Base-by-base conservation (phyloP, 2,329 filamentous ascomycete genomes). In the Xylariaceae sp. region DNA sequence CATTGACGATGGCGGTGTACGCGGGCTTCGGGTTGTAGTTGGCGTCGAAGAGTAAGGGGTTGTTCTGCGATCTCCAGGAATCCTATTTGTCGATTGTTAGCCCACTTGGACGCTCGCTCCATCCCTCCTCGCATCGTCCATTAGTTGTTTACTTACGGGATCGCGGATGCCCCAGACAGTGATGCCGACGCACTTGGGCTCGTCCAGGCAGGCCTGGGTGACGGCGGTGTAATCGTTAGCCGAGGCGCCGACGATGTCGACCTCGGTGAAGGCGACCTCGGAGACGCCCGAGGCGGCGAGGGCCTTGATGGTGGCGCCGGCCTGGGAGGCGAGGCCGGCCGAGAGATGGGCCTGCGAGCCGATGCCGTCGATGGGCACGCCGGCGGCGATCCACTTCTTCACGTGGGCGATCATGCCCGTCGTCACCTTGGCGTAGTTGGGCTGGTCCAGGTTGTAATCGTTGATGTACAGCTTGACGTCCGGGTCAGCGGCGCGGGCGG, bases 391-490 rank as follows among this genome's bases (percentile, higher is more conserved):
- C 79, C 80, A 84, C 55, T 78, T 73, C 54, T 74, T 73, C 49
- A 87, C 81, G 52, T 76, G 64, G 27, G 53, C 54, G 9, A 70
- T 64, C 62, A 80, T 71, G 32, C 69, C 69, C 15, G 51, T 64
- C 24, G 67, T 66, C 38, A 66, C 33, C 67, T 88, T 87, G 47
- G 71, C 65, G 52, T 73, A 71, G 48, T 51, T 69, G 13, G 79
- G 70, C 30, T 61, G 67, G 62, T 84, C 81, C 36, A 84, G 71
- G 65, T 83, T 84, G 63, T 72, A 77, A 59, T 88, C 83, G 62
- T 88, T 88, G 64, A 87, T 84, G 67, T 85, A 88, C 27, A 88
- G 69, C 62, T 81, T 82, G 3, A 78, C 81, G 40, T 62, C 53
- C 2, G 83, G 80, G 57, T 87, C 83, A 11, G 79, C 81, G 7